Percentiles rank a stretch among this genome's conserved stretches.
These are phyloP conservation scores for Dothiorella sarmentorum DNA, from an alignment of 2,329 filamentous ascomycete species.

Conservation along the genomic window DNA sequence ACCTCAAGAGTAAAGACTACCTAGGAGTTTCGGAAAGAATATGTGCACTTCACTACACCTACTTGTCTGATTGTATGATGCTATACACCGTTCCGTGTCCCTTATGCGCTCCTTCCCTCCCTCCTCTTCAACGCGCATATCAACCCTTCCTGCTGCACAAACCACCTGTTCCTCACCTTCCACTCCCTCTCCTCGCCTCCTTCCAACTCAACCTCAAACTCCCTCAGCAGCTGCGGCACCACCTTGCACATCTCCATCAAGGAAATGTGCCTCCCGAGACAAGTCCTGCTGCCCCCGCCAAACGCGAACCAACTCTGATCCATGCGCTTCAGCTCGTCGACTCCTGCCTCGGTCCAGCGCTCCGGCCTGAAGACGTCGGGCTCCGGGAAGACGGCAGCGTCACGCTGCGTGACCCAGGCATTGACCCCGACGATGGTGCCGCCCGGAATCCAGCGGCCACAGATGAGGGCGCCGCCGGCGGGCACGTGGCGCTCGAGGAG, in stretches of 20 bases:
- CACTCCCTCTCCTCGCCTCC: not conserved
- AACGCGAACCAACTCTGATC: slow-evolving; percentile 20
- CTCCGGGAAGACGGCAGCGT: slow-evolving; percentile 9
- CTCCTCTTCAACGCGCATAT: slow-evolving; percentile 3
- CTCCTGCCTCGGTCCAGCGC: slow-evolving; percentile 17
- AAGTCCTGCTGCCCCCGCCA: slow-evolving; percentile 19
- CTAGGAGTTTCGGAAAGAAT: too few species aligned
- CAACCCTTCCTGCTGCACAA: slow-evolving; percentile 16
- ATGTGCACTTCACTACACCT: not conserved
- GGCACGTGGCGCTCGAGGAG: slow-evolving; percentile 34
- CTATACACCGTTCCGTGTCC: too few species aligned
- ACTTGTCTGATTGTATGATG: too few species aligned
- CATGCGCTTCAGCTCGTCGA: not conserved
- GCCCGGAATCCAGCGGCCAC: slow-evolving; percentile 22
- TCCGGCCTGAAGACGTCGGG: slow-evolving; percentile 19
- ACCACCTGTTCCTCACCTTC: slow-evolving; percentile 16
- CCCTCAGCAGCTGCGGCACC: slow-evolving; percentile 21
- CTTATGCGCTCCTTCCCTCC: not conserved
- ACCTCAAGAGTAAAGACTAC: too few species aligned
- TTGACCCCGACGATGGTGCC: slow-evolving; percentile 35
- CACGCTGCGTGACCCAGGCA: slow-evolving; percentile 27
- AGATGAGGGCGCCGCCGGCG: slow-evolving; percentile 25
- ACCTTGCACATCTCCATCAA: slow-evolving; percentile 21
- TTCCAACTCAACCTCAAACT: slow-evolving; percentile 19
- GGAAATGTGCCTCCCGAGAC: slow-evolving; percentile 21